Conservation (phyloP, 371 early-diverging fungal species). For the Mucor saturninus region DNA sequence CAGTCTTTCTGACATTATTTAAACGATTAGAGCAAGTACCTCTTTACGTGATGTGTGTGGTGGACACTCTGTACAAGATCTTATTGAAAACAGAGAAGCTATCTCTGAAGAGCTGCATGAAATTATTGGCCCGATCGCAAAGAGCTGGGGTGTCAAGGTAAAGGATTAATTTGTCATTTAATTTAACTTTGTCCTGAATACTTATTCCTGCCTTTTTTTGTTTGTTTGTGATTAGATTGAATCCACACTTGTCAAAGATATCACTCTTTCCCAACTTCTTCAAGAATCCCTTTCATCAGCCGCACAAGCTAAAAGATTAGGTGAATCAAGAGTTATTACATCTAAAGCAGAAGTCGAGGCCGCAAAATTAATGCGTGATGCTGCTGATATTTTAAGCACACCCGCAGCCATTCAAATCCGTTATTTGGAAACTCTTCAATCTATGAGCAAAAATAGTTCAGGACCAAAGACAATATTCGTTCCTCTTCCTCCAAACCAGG, state of each 20-base stretch:
- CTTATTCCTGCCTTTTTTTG: too few species aligned
- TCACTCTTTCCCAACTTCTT: slow-evolving; percentile 75
- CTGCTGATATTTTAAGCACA: slow-evolving; percentile 73
- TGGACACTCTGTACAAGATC: slow-evolving; percentile 67
- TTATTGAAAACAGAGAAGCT: slow-evolving; percentile 87
- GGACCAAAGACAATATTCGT: slow-evolving; percentile 23
- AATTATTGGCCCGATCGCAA: slow-evolving; percentile 74
- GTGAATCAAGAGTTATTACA: slow-evolving; percentile 88
- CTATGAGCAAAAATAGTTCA: slow-evolving; percentile 15
- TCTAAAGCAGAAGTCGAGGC: slow-evolving; percentile 92
- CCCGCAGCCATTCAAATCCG: slow-evolving; percentile 88
- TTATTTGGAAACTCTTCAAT: slow-evolving; percentile 83
- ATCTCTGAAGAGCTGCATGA: slow-evolving; percentile 83
- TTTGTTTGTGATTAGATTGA: slow-evolving; percentile 52
- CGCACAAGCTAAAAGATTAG: slow-evolving; percentile 89
- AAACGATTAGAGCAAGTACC: slow-evolving; percentile 63
- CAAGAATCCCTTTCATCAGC: slow-evolving; percentile 87
- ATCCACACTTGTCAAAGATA: slow-evolving; percentile 87
- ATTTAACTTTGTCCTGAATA: neutral
- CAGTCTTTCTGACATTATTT: neutral
- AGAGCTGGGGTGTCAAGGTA: slow-evolving; percentile 79
- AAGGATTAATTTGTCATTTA: slow-evolving; percentile 1
- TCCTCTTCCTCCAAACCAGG: slow-evolving; percentile 18
- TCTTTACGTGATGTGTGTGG: slow-evolving; percentile 77
- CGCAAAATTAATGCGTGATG: slow-evolving; percentile 93